Base-by-base conservation (phyloP, 345 rosid species). In the Camelina neglecta region DNA sequence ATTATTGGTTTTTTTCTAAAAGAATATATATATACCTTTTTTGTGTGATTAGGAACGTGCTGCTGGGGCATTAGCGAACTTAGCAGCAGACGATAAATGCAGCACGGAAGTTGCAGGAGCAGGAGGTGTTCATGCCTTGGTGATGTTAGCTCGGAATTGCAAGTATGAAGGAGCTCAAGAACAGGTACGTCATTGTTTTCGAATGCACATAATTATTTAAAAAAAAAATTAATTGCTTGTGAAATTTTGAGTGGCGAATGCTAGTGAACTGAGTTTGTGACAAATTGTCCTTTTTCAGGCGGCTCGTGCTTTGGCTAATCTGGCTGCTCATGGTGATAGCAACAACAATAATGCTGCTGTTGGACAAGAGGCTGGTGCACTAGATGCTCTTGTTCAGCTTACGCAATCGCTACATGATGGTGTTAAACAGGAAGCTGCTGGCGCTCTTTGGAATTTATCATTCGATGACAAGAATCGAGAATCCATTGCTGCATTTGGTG, bases 321-420 rank as follows among this genome's bases (percentile, higher is more conserved):
- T 93, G 80, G 96, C 97, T 83, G 93, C 97, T 84, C 96, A 93
- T 83, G 93, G 93, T 81, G 96, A 87, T 82, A 90, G 89, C 82
- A 93, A 93, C 67, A 81, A 80, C 39, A 91, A 90, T 70, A 90
- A 86, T 85, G 86, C 94, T 76, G 89, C 87, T 56, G 91, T 93
- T 73, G 97, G 98, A 69, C 89, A 85, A 85, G 98, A 87, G 81
- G 83, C 81, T 50, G 96, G 93, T 80, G 97, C 93, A 69, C 83
- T 93, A 35, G 94, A 91, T 77, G 89, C 91, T 51, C 88, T 93
- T 73, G 93, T 93, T 71, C 88, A 86, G 59, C 94, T 93, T 42
- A 89, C 94, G 6, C 82, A 83, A 31, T 91, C 96, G 15, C 87
- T 80, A 48, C 91, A 89, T 77, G 97, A 91, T 77, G 94, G 96